These are phyloP conservation scores for Dacryopinax primogenitus DNA, from an alignment of 768 basidiomycete species.

Conservation along the genomic window DNA sequence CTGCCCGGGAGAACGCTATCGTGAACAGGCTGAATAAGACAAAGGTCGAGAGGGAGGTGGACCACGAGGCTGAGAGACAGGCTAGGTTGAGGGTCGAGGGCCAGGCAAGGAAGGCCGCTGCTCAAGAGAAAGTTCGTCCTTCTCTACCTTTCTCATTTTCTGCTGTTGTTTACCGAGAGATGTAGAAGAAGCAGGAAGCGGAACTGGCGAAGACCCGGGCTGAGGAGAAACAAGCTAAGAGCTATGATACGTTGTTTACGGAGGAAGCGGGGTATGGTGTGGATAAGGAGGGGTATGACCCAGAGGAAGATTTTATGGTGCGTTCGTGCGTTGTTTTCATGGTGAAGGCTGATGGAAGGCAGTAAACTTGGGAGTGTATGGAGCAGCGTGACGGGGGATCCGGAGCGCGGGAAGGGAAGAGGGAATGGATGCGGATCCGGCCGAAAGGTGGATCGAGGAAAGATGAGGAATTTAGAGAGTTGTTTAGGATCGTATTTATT, in stretches of 20 bases:
- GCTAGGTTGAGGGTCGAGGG: slow-evolving; percentile 71
- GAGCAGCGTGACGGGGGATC: too few relatives aligned
- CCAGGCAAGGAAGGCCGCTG: slow-evolving; percentile 45
- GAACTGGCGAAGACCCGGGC: slow-evolving; percentile 64
- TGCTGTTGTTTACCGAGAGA: not conserved
- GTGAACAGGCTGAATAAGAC: slow-evolving; percentile 93
- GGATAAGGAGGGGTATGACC: slow-evolving; percentile 44
- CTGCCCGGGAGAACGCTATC: slow-evolving; percentile 71
- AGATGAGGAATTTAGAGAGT: too few relatives aligned
- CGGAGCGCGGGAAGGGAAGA: too few relatives aligned
- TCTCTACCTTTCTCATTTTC: not conserved
- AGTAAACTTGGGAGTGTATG: too few relatives aligned
- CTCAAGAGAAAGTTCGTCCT: slow-evolving; percentile 49
- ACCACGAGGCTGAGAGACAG: slow-evolving; percentile 79
- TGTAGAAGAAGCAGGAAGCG: slow-evolving; percentile 63
- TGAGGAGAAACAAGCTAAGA: slow-evolving; percentile 76
- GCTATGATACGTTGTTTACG: slow-evolving; percentile 69
- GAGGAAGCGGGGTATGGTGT: slow-evolving; percentile 42
- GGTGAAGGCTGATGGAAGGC: too few relatives aligned
- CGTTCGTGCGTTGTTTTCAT: too few relatives aligned
- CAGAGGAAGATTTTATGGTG: slow-evolving; percentile 79
- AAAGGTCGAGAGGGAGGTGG: slow-evolving; percentile 67
- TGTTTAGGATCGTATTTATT: too few relatives aligned
- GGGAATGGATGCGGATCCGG: too few relatives aligned
- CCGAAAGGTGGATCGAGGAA: too few relatives aligned